Conservation (phyloP, 345 rosid genomes). For the Bretschneidera sinensis region DNA sequence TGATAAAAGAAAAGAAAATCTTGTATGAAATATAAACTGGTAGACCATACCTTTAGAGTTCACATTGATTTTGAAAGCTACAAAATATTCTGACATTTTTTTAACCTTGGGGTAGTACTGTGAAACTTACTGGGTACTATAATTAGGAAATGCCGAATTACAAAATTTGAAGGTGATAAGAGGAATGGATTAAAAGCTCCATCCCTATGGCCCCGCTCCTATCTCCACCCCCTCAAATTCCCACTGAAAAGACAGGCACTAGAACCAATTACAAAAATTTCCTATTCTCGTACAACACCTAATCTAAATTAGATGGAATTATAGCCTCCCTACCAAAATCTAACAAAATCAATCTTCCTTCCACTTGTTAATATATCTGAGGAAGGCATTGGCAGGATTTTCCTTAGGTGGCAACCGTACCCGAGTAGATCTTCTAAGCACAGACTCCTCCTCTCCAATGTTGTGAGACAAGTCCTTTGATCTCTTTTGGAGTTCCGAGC, state of each 20-base stretch:
- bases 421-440: conserved; percentile 81
- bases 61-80: no score
- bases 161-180: no score
- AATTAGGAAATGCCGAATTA: no score
- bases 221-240: neutral
- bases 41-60: no score
- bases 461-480: conserved; percentile 54
- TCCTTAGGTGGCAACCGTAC: conserved; percentile 80
- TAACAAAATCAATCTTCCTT: conserved; percentile 56
- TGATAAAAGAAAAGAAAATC: no score
- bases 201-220: neutral
- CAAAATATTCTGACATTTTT: no score
- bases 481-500: conserved; percentile 63
- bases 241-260: conserved; percentile 1
- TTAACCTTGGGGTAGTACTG: no score
- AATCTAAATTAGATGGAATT: neutral
- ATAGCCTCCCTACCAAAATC: neutral
- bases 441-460: conserved; percentile 72
- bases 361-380: conserved; percentile 86
- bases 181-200: no score
- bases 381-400: conserved; percentile 72
- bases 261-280: neutral
- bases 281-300: neutral
- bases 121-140: no score
- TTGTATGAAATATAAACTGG: no score